These are phyloP conservation scores for Ceratocystis huliohia DNA, from an alignment of 2,329 filamentous ascomycete species.

Conservation along the genomic window DNA sequence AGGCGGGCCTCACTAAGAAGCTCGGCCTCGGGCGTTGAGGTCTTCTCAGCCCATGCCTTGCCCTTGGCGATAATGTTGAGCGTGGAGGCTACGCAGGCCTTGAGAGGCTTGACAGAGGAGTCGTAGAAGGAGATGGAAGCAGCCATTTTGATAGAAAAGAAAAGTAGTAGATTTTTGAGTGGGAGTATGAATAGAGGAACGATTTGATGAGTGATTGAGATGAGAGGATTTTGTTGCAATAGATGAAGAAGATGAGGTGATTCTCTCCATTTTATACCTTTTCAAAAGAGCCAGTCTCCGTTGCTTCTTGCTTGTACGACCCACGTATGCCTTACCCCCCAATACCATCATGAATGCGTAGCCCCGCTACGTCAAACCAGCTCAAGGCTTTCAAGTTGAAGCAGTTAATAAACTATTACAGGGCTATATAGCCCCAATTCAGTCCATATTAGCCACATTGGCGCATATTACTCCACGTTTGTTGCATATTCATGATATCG, in stretches of 20 bases:
- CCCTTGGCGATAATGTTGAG: slow-evolving; percentile 15
- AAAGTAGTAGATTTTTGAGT: neutral
- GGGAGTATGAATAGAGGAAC: neutral
- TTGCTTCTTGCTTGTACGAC: neutral
- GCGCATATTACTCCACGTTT: too few relatives aligned
- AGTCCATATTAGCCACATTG: too few relatives aligned
- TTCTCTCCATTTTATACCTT: neutral
- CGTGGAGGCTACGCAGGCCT: neutral
- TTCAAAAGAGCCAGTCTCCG: too few relatives aligned
- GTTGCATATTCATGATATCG: too few relatives aligned
- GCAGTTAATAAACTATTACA: too few relatives aligned
- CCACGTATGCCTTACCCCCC: too few relatives aligned
- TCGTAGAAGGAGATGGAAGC: slow-evolving; percentile 14
- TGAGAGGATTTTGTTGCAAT: neutral
- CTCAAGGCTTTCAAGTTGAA: too few relatives aligned
- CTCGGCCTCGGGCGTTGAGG: slow-evolving; percentile 1
- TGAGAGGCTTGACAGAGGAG: slow-evolving; percentile 10
- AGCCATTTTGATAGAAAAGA: slow-evolving; percentile 15
- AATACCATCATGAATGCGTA: too few relatives aligned
- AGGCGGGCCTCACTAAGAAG: slow-evolving; percentile 23
- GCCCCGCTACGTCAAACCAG: too few relatives aligned
- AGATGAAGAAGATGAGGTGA: neutral
- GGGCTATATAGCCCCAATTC: too few relatives aligned
- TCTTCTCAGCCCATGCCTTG: slow-evolving; percentile 6
- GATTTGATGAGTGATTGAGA: neutral